Evolutionary conservation across 768 basidiomycete genomes (phyloP), one percentile per base, ranked within the genome.

Genomic region (Stropharia rugosoannulata): DNA sequence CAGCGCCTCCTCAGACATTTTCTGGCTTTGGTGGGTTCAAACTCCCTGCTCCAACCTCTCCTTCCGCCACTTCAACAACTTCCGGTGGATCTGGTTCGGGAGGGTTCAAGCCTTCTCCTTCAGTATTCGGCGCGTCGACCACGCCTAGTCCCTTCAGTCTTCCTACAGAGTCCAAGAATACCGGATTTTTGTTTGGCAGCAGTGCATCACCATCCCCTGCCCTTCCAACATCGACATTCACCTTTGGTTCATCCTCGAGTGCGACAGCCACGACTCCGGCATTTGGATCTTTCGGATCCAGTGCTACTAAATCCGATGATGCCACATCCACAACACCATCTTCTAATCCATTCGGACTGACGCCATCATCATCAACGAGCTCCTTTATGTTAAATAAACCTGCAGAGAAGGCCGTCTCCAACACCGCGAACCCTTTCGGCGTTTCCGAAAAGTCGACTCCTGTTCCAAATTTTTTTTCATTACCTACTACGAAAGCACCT

Each of bases 1-100:
- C 61, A 16, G 49, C 61, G 4, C 65, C 66, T 22, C 67, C 71
- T 10, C 29, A 62, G 1, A 54, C 66, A 49, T 80, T 79, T 51
- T 18, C 67, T 40, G 72, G 71, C 6, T 73, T 78, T 53, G 60
- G 48, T 39, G 49, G 45, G 7, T 52, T 55, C 12, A 59, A 58
- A 56, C 12, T 29, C 29, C 37, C 52, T 18, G 3, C 53, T 10
- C 27, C 57, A 9, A 16, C 51, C 11, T 44, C 60, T 5, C 16
- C 58, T 3, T 47, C 62, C 6, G 27, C 19, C 35, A 53, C 4
- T 35, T 27, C 47, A 13, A 12, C 43, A 32, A 6, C 44, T 36
- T 50, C 36, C 15, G 29, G 9, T 22, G 37, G 35, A n/a, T 16
- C 43, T 29, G 39, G 42, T 22, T 19, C 42, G 4, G 36, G 16